A percentile compares a stretch with the other conserved stretches of the same genome.
These are phyloP conservation scores for Rubia yunnanensis DNA, from an alignment of 257 asterid species.

Conservation along the genomic window DNA sequence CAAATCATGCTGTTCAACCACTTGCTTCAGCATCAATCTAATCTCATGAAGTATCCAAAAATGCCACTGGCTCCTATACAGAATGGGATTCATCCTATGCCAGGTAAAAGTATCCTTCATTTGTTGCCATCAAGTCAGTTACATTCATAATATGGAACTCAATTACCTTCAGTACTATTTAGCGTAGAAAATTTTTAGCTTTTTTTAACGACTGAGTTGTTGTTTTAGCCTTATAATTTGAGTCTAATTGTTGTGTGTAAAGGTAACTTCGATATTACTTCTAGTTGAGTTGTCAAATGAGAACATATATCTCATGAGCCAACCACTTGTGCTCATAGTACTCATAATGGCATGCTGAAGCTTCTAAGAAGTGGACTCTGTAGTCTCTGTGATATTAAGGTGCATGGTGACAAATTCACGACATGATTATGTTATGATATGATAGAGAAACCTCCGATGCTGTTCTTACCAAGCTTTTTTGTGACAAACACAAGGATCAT, in stretches of 20 bases:
- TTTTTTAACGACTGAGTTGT: background rate
- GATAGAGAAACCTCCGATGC: background rate
- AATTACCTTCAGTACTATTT: background rate
- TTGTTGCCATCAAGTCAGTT: background rate
- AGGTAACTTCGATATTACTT: background rate
- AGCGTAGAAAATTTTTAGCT: background rate
- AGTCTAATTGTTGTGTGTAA: background rate
- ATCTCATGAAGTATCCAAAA: constrained; percentile 80
- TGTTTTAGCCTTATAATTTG: background rate
- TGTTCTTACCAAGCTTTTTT: background rate
- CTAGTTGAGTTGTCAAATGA: background rate
- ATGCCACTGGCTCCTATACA: constrained; percentile 77
- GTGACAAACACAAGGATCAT: background rate
- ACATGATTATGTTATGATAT: background rate
- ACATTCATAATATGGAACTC: background rate
- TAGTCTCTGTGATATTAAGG: background rate
- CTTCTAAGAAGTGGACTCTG: background rate
- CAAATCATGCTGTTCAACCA: constrained; percentile 86
- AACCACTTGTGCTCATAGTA: no score
- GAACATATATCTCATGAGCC: background rate
- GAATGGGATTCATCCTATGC: constrained; percentile 75
- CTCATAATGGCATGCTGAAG: background rate
- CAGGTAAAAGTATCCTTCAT: constrained; percentile 44
- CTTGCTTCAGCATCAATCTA: constrained; percentile 76
- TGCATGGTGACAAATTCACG: background rate